Evolutionary conservation across 208 protist genomes (phyloP), one percentile per base, ranked within the genome.

Genomic region (Wallacemonas sp.): DNA sequence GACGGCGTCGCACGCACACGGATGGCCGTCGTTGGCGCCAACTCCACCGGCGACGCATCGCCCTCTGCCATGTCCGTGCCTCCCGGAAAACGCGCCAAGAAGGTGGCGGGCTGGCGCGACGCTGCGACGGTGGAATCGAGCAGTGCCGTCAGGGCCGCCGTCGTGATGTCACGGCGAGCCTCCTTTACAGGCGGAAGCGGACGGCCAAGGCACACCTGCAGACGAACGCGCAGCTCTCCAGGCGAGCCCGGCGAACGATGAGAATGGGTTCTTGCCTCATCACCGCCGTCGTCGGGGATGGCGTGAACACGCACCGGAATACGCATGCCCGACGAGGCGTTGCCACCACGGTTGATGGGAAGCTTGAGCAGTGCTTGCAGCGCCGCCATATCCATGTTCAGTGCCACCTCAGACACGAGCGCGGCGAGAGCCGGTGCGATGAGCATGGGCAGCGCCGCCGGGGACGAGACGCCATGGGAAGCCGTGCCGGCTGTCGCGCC

Each of bases 131-230:
- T 21, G 17, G 5, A 10, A 32, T 62, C 38, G 9, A 62, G 6
- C 37, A 62, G 39, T 3, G 34, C 26, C 46, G 39, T 37, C 44
- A 64, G 34, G 19, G 50, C 33, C 63, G 29, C 34, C 67, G 66
- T 32, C 39, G 70, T 33, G 22, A 58, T n/a, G 55, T 66, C n/a
- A 63, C 68, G 32, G 69, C 58, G 34, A 62, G 29, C 34, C 3
- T 60, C 36, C 45, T 33, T 58, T 68, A 63, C 4, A 53, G 22
- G 19, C 64, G 34, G 53, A n/a, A 65, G 27, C 15, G 42, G 36
- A 17, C 26, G 13, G 13, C 60, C 60, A 17, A 54, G 21, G 8
- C 3, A 54, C 9, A 65, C 38, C 15, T 45, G 60, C 38, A 65
- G 36, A 26, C 38, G 36, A 4, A 15, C 32, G 32, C 5, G 33